Base-by-base conservation (phyloP, 192 early-diverging fungal genomes). In the Kappamyces sp. region DNA sequence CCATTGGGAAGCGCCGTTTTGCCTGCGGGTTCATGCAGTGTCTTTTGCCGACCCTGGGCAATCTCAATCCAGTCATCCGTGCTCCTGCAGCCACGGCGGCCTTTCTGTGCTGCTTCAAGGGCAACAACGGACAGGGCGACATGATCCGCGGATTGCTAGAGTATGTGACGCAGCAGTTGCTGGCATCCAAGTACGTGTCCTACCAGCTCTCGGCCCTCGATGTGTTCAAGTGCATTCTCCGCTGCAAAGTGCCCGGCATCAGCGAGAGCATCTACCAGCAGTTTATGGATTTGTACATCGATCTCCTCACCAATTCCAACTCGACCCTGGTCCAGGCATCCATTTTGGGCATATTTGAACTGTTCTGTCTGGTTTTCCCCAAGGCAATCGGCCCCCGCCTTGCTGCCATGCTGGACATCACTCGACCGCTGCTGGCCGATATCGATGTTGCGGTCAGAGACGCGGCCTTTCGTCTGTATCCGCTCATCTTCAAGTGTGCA, bases 161-260 rank as follows among this genome's bases (percentile, higher is more conserved):
- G 60, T 75, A 62, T 63, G 69, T 72, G 5, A 74, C 70, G 34
- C 65, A 74, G 55, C 76, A 82, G 41, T 77, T 83, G 74, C 49
- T 83, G 15, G 54, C 64, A 1, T 67, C 74, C 47, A 83, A 83
- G 51, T 69, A 77, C 38, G 79, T 74, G 74, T 74, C 71, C 2
- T 83, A 68, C 49, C 78, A 83, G 55, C 52, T 82, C 73, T 79
- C 76, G 6, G 81, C 74, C 9, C 47, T 83, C 13, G 79, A 83
- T n/a, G 75, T 83, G 3, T 57, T 83, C 39, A 61, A 58, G 13
- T 60, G 61, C 9, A 39, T 83, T 32, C 55, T 68, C 1, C 64
- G 78, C 5, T 55, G 78, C 34, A 83, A 83, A 58, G 58, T 82
- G 5, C 74, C 71, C 6, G 69, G 72, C n/a, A 40, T 83, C 7